A percentile compares a stretch with the other conserved stretches of the same genome.
phyloP scores from a whole-genome alignment of 208 protist species.

The Trichomonas vaginalis region DNA sequence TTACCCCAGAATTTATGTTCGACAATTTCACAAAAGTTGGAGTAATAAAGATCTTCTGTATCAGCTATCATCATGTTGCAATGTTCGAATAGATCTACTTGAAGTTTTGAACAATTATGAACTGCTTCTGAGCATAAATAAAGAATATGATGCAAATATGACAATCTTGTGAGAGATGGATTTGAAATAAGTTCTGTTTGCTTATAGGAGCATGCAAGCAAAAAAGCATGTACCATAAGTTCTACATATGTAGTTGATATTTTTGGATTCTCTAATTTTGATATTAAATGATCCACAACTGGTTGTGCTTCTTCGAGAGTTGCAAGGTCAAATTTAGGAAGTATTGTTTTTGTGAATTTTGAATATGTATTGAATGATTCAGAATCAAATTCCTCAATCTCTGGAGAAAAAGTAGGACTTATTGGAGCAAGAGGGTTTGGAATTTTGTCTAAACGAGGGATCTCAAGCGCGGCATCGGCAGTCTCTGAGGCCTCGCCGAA shows the following conservation, averaged over 20 bases:
- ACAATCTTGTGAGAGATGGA: not conserved
- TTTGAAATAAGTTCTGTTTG: not conserved
- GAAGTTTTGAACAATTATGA: not conserved
- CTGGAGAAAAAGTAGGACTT: not conserved
- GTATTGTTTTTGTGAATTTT: not conserved
- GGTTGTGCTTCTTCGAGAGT: not conserved
- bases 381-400: not conserved
- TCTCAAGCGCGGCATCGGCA: not conserved
- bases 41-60: not conserved
- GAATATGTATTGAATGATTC: not conserved
- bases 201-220: not conserved
- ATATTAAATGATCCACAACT: not conserved
- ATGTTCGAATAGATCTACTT: not conserved
- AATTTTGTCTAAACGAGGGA: not conserved
- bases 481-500: not conserved
- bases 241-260: not conserved
- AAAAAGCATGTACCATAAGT: not conserved
- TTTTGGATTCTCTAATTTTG: not conserved
- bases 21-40: not conserved
- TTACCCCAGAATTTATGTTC: conserved; percentile 4
- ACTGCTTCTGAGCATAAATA: not conserved
- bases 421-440: not conserved
- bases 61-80: not conserved
- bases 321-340: not conserved
- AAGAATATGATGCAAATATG: not conserved